Conservation (phyloP, 768 basidiomycete genomes). For the Multifurca ochricompacta region DNA sequence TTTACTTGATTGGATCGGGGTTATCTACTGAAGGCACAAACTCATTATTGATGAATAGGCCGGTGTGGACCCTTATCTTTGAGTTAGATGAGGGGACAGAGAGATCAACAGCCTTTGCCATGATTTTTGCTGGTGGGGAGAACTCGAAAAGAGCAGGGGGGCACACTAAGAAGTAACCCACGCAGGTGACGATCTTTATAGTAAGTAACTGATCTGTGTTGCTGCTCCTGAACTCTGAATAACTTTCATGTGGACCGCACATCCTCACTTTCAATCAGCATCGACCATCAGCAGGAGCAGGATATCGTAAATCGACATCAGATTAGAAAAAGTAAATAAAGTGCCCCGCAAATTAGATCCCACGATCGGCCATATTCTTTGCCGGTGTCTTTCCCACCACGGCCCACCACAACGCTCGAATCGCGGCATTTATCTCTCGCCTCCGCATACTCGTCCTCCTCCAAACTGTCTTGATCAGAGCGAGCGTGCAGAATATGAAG, state of each 20-base stretch:
- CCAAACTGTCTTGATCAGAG: slow-evolving; percentile 54
- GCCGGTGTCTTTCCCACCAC: slow-evolving; percentile 46
- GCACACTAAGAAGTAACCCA: not conserved
- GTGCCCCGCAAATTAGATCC: slow-evolving; percentile 27
- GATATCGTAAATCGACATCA: not conserved
- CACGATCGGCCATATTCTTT: slow-evolving; percentile 44
- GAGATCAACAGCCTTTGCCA: slow-evolving; percentile 23
- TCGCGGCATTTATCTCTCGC: slow-evolving; percentile 57
- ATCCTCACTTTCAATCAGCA: too few species aligned
- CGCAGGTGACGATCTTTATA: too few species aligned
- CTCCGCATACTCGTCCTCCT: slow-evolving; percentile 60
- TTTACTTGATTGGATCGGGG: slow-evolving; percentile 55
- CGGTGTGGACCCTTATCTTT: slow-evolving; percentile 60
- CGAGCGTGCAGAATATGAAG: slow-evolving; percentile 61
- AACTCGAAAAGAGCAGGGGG: not conserved
- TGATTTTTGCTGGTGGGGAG: not conserved
- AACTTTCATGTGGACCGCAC: too few species aligned
- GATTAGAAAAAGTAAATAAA: not conserved
- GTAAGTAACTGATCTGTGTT: not conserved
- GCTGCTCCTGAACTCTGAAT: not conserved
- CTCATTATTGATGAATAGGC: slow-evolving; percentile 88
- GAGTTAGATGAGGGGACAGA: slow-evolving; percentile 25
- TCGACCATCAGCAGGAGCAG: not conserved
- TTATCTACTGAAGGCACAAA: slow-evolving; percentile 75
- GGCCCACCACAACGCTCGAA: slow-evolving; percentile 63